Conservation (phyloP, 2,329 filamentous ascomycete genomes). For the Cordyceps cicadae region DNA sequence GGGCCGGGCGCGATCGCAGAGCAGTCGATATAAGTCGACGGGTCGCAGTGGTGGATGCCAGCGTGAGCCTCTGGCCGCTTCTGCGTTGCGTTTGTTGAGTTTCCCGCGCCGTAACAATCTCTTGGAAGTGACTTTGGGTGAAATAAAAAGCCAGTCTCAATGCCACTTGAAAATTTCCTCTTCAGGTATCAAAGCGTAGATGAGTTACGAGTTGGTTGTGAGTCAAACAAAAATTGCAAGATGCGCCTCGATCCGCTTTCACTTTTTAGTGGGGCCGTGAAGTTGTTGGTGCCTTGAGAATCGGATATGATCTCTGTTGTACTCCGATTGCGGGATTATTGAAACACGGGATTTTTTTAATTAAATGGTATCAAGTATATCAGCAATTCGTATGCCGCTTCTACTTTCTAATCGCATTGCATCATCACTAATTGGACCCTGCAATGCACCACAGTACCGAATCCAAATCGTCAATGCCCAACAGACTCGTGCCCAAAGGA, state of each 20-base stretch:
- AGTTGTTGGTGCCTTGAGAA: no score
- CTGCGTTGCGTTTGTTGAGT: neutral
- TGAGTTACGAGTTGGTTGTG: neutral
- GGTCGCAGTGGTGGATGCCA: conserved; percentile 1
- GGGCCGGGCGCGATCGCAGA: conserved; percentile 3
- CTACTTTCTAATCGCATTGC: neutral
- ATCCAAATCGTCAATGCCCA: neutral
- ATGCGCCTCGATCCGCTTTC: neutral
- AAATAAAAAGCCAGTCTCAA: neutral
- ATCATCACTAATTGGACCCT: neutral
- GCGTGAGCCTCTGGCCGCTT: neutral
- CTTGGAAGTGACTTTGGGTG: neutral
- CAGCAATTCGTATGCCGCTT: neutral
- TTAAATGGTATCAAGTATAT: neutral
- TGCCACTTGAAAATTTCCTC: neutral
- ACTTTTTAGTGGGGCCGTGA: conserved; percentile 10
- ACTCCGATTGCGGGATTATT: neutral
- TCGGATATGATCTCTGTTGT: neutral
- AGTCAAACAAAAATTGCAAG: conserved; percentile 11
- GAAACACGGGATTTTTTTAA: neutral
- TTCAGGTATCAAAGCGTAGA: neutral
- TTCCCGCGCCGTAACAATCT: neutral
- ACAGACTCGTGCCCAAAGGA: neutral
- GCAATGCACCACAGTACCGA: neutral
- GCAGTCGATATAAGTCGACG: conserved; percentile 12